Evolutionary conservation across 2,329 filamentous ascomycete genomes (phyloP), one percentile per base, ranked within the genome.

Genomic region (Alternaria gaisen): DNA sequence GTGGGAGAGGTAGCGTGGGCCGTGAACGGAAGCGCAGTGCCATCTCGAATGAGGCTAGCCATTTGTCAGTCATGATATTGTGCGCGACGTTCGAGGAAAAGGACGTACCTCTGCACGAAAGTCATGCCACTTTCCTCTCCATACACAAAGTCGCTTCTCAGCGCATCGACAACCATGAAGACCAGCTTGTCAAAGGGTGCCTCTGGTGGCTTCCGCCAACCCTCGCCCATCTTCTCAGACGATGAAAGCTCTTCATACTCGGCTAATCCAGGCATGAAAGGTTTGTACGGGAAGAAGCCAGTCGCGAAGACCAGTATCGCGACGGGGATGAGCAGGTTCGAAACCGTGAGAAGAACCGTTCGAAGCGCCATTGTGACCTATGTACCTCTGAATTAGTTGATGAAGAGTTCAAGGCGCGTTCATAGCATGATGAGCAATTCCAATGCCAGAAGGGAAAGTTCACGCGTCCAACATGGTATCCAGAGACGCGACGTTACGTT

Each of bases 281-380:
- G 93, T 75, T 99, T 99, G 81, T 98, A 97, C 8, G 95, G 95
- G 75, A 99, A 99, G 85, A 99, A 99, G 14, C 95, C 94, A 32
- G 88, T 87, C 26, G 92, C 94, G 78, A 98, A 98, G 66, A 90
- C 72, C 20, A 84, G 71, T 48, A 83, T 79, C 47, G 93, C 90
- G 56, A 91, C 74, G 3, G 92, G 91, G 44, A 97, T 88, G 62
- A 97, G 80, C 32, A 93, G 58, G 78, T 97, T 97, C 72, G 92
- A 90, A 65, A 87, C 79, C 53, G 86, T 75, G 62, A 93, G 86
- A 60, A 82, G 70, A 47, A 73, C 28, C n/a, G 66, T 67, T 58
- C 67, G 68, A 42, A 53, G 36, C 47, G 70, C 69, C 75, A 77
- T 77, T 56, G 63, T 55, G 41, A 32, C 52, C 28, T 7, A 3